phyloP scores from a whole-genome alignment of 805 yeast species.

The Suhomyces faveliae region DNA sequence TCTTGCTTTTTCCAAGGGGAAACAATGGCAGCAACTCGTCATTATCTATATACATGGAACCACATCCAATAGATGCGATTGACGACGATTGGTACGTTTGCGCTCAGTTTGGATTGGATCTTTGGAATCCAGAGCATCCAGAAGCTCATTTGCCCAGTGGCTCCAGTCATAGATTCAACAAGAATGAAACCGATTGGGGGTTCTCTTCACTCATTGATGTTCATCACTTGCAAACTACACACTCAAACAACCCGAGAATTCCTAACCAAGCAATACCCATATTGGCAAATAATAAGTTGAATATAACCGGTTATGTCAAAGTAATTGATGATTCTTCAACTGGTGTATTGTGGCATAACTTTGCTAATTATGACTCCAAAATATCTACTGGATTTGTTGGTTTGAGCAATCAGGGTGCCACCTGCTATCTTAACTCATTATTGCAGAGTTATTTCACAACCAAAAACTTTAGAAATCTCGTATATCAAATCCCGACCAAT shows the following conservation, averaged over 20 bases:
- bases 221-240: slow-evolving; percentile 47
- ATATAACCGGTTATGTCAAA: slow-evolving; percentile 74
- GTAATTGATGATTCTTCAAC: slow-evolving; percentile 82
- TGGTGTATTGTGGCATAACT: slow-evolving; percentile 92
- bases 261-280: slow-evolving; percentile 30
- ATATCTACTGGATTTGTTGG: slow-evolving; percentile 89
- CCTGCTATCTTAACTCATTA: slow-evolving; percentile 92
- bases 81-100: slow-evolving; percentile 74
- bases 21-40: slow-evolving; percentile 47
- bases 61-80: slow-evolving; percentile 45
- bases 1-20: slow-evolving; percentile 77
- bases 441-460: slow-evolving; percentile 90
- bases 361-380: slow-evolving; percentile 80
- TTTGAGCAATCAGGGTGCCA: slow-evolving; percentile 94
- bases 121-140: slow-evolving; percentile 79
- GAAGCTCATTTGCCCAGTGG: slow-evolving; percentile 55
- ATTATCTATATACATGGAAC: slow-evolving; percentile 78
- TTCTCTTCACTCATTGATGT: slow-evolving; percentile 73
- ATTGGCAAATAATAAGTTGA: slow-evolving; percentile 55
- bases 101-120: slow-evolving; percentile 82
- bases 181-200: slow-evolving; percentile 92
- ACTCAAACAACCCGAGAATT: slow-evolving; percentile 17
- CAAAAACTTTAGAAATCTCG: slow-evolving; percentile 74
- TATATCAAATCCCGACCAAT: slow-evolving; percentile 85
- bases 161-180: slow-evolving; percentile 76